Evolutionary conservation across 2,329 filamentous ascomycete genomes (phyloP), one percentile per base, ranked within the genome.

Genomic region (Monosporascus sp.): DNA sequence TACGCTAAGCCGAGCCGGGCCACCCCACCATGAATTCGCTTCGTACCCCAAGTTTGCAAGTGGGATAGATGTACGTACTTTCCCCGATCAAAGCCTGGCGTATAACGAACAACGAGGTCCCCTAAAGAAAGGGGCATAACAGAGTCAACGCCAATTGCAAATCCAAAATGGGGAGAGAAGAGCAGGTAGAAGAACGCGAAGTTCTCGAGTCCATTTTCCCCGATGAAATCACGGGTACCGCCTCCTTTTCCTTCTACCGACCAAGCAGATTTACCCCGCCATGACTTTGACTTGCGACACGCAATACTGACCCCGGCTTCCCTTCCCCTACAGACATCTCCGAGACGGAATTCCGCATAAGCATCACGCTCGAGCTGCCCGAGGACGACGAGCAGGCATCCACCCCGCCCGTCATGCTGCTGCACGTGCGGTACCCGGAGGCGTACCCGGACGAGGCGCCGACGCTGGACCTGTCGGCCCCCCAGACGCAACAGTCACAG

Each of bases 161-260:
- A 6, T 45, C 49, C 61, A 75, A 57, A 7, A 86, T 87, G 84
- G 83, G 83, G 49, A 80, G 75, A 69, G 93, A 97, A 78, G 94
- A 99, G 56, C 94, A 99, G 72, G 76, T 86, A 60, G 94, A 99
- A 75, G 94, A 99, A 80, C 87, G 92, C 57, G 94, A 99, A 73
- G 93, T 99, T 64, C 90, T 99, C 69, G 90, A 96, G 68, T 97
- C 93, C 56, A 99, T 99, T 67, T 99, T 97, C 63, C 91, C 94
- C 1, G 93, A 99, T 56, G 94, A 99, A 75, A 96, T 99, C 63
- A 93, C 87, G 81, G 88, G 91, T 93, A 66, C 41, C 43, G 61
- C 62, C 17, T 43, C 35, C 18, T n/a, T 37, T 48, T 46, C 35
- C 41, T 51, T 55, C 27, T 24, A 48, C 50, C 39, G 44, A 36